Evolutionary conservation across 331 rosid genomes (phyloP), one percentile per base, ranked within the genome.

Genomic region (Cydonia oblonga): DNA sequence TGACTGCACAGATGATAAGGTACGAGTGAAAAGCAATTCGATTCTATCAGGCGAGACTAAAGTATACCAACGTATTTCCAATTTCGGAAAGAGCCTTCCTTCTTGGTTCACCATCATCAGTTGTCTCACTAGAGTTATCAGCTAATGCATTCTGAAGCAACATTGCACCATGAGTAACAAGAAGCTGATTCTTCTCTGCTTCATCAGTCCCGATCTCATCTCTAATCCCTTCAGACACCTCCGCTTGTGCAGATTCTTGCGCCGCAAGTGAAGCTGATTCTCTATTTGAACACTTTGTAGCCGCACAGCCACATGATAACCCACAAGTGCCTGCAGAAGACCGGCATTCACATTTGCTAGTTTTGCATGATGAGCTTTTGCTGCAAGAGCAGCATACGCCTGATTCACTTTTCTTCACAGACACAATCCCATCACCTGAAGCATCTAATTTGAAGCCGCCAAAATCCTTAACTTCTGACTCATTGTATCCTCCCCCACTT

Each of bases 21-120:
- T n/a, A 16, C 6, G 19, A 30, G 32, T 44, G 25, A 44, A 66
- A 23, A 5, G 59, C n/a, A 15, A 72, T 26, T 25, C 13, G 9
- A 28, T 9, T n/a, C 14, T 5, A 74, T 2, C 10, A 73, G 20
- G 64, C 10, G 40, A 46, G 71, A 74, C 15, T 63, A 33, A 84
- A 53, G 74, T 46, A 38, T 79, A 90, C 97, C 95, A 84, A 29
- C 57, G 78, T 74, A 84, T 93, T 93, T 77, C 97, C 98, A 12
- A 90, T 86, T 81, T 93, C 96, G 23, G 93, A 83, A 19, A 93
- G 86, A 54, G 98, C 83, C 73, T 82, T 89, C 76, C 96, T 81
- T 64, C 64, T 82, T 32, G 69, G 46, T 40, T 40, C 83, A 57
- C 60, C 88, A 64, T 75, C 90, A 56, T 68, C 85, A 71, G 76